Evolutionary conservation across 495 filamentous ascomycete species (phyloP), one percentile per base, ranked within the genome.

Genomic region (Penicillium crystallinum): DNA sequence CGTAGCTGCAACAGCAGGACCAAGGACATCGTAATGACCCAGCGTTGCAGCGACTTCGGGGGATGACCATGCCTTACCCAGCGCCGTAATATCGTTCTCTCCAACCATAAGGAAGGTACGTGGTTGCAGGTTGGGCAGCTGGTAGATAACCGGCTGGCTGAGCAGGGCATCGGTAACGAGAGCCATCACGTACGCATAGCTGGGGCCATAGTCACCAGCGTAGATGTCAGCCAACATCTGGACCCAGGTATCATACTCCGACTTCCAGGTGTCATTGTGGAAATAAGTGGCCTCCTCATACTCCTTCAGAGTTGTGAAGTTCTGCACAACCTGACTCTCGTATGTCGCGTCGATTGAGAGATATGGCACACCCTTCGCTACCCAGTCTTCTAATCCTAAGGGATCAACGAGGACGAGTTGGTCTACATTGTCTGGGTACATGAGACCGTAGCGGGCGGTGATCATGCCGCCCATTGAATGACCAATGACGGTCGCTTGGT

Each of bases 381-480:
- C 23, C 23, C 23, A 27, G 23, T 27, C 23, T 7, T 27, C 23
- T 7, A 27, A 7, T 3, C 23, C 23, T 7, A 27, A 7, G 23
- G 23, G 23, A 39, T 57, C 51, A 14, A 57, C 55, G 4, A 57
- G 50, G 29, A 57, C 18, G n/a, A 57, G 55, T 38, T 57, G 55
- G 7, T 54, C 15, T n/a, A 57, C 31, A 10, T 25, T 30, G 18
- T 38, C 11, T 10, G 55, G 49, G 25, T 57, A 57, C 55, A 57
- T 57, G 12, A 57, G 55, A 11, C 50, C 55, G 34, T 53, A 57
- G 17, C 55, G 55, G 11, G 55, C 51, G 6, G 55, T 50, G 30
- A 57, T 57, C 55, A 57, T 57, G 3, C 55, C 55, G 27, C 55
- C 55, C 55, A 57, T 57, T 19, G 55, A 57, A 49, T 57, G 55